These are phyloP conservation scores for Collybia sp. DNA, from an alignment of 768 basidiomycete species.

Conservation along the genomic window DNA sequence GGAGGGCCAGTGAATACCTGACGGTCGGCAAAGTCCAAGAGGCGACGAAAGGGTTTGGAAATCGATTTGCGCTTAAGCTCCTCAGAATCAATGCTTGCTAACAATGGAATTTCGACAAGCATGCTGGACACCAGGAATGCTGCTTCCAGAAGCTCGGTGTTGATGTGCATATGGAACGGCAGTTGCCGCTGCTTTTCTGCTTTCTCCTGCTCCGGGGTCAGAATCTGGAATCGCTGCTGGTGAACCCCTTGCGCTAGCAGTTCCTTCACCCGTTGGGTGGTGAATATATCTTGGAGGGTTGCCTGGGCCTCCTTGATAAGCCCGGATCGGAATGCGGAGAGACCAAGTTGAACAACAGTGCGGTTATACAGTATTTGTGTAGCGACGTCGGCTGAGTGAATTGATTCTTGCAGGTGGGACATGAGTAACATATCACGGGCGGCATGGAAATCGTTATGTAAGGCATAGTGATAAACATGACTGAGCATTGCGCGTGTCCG, in stretches of 20 bases:
- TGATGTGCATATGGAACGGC: conserved; percentile 99
- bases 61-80: conserved; percentile 90
- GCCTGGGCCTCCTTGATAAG: conserved; percentile 92
- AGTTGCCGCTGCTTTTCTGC: conserved; percentile 93
- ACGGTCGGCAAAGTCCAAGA: conserved; percentile 94
- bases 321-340: conserved; percentile 95
- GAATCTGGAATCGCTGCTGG: conserved; percentile 81
- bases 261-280: conserved; percentile 96
- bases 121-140: conserved; percentile 98
- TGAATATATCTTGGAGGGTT: conserved; percentile 92
- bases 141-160: conserved; percentile 94
- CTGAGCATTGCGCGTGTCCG: conserved; percentile 96
- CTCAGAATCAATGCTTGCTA: conserved; percentile 93
- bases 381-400: conserved; percentile 92
- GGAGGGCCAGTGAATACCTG: conserved; percentile 98
- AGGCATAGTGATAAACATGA: conserved; percentile 95
- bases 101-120: conserved; percentile 93
- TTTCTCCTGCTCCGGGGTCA: conserved; percentile 94
- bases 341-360: conserved; percentile 92
- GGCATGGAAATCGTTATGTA: conserved; percentile 95
- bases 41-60: conserved; percentile 93
- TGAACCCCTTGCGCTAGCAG: conserved; percentile 95
- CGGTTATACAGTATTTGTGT: conserved; percentile 99
- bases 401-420: conserved; percentile 97
- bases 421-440: conserved; percentile 98